Conservation (phyloP, 805 yeast species). For the Nakazawaea ambrosiae region DNA sequence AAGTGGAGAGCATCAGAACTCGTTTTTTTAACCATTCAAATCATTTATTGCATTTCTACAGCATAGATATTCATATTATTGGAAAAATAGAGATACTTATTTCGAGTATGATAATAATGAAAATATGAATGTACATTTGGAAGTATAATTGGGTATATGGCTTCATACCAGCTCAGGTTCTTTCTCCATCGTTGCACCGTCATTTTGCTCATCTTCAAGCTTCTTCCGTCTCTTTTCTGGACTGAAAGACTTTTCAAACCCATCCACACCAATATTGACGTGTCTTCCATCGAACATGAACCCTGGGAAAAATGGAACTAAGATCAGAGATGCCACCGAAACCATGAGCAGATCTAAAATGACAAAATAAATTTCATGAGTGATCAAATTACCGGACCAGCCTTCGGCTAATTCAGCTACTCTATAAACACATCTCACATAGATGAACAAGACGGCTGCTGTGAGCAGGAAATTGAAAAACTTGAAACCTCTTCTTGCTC, state of each 20-base stretch:
- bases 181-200: no score
- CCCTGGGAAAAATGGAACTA: slow-evolving; percentile 61
- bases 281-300: slow-evolving; percentile 34
- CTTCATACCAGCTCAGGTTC: no score
- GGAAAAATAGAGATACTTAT: no score
- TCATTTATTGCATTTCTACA: not conserved
- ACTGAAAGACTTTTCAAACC: not conserved
- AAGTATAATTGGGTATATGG: no score
- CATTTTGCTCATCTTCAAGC: no score
- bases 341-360: slow-evolving; percentile 60
- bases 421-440: slow-evolving; percentile 66
- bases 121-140: no score
- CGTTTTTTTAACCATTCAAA: no score
- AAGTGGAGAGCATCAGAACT: not conserved
- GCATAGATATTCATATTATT: no score
- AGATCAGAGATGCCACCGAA: slow-evolving; percentile 35
- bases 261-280: slow-evolving; percentile 13
- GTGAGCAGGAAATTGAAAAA: slow-evolving; percentile 39
- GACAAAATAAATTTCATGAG: slow-evolving; percentile 52
- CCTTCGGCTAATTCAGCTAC: slow-evolving; percentile 67
- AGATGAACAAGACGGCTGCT: slow-evolving; percentile 45
- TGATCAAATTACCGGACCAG: slow-evolving; percentile 61
- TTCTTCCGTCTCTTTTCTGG: no score
- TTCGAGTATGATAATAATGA: no score
- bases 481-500: slow-evolving; percentile 30